These are phyloP conservation scores for Chaetoscypha palmicola DNA, from an alignment of 2,329 filamentous ascomycete genomes.

Conservation along the genomic window DNA sequence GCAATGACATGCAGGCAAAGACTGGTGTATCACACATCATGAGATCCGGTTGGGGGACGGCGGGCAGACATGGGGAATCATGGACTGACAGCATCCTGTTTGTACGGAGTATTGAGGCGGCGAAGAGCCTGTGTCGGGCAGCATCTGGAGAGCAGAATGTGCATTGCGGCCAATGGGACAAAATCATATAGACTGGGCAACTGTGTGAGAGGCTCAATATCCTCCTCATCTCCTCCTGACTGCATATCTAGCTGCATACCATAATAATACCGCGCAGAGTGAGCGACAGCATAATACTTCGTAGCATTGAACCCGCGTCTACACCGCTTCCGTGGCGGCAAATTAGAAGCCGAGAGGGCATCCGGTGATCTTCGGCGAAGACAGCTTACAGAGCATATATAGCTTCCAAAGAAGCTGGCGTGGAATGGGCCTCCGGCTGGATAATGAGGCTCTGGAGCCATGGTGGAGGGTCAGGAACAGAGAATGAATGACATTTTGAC, in stretches of 20 bases:
- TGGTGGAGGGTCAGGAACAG: neutral
- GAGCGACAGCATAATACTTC: too few species aligned
- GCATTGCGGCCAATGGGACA: neutral
- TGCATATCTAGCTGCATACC: conserved; percentile 6
- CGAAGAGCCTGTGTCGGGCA: neutral
- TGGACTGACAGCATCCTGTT: too few species aligned
- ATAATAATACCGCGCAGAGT: neutral
- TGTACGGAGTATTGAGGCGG: neutral
- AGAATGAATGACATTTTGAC: neutral
- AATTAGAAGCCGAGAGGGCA: neutral
- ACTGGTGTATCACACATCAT: conserved; percentile 13
- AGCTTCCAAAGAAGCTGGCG: too few species aligned
- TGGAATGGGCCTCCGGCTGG: too few species aligned
- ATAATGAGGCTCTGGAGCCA: neutral
- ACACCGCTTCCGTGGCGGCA: conserved; percentile 12
- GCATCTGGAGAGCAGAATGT: neutral
- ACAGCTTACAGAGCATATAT: neutral
- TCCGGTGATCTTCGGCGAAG: neutral
- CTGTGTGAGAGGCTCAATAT: neutral
- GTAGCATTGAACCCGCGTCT: neutral
- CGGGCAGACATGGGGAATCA: neutral
- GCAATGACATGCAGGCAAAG: conserved; percentile 15
- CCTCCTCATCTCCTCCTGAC: neutral
- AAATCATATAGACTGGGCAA: neutral
- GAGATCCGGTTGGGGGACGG: conserved; percentile 16